Conservation (phyloP, 1,139 yeast genomes). For the Trichomonascaceae sp. region DNA sequence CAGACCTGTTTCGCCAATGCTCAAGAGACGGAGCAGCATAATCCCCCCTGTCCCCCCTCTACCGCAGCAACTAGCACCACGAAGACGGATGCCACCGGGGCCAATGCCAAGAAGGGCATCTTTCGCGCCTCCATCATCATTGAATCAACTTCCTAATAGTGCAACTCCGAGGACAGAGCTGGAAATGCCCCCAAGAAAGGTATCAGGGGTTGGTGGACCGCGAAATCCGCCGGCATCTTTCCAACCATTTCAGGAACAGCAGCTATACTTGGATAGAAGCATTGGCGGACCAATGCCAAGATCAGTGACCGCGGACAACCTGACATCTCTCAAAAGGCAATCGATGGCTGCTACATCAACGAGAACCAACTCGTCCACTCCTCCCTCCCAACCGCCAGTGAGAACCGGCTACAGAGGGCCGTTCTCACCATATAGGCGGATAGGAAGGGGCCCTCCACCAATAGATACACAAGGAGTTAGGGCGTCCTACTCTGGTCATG, state of each 20-base stretch:
- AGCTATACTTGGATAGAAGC: neutral
- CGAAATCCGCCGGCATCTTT: constrained; percentile 8
- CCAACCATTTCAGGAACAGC: neutral
- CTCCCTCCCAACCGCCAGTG: neutral
- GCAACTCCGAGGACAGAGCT: neutral
- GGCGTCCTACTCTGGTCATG: neutral
- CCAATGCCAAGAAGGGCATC: neutral
- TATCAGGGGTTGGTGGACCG: constrained; percentile 7
- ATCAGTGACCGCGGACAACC: neutral
- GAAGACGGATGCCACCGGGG: neutral
- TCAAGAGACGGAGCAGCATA: neutral
- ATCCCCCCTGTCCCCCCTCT: neutral
- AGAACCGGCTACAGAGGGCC: neutral
- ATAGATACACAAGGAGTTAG: neutral
- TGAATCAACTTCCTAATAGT: neutral
- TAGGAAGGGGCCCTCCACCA: neutral
- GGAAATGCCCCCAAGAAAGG: constrained; percentile 2
- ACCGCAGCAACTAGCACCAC: neutral
- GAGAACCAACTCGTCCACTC: neutral
- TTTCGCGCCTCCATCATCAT: neutral
- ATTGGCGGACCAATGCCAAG: neutral
- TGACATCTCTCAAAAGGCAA: neutral
- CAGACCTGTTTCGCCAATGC: neutral
- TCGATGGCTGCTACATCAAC: neutral
- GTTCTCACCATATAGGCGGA: neutral